Evolutionary conservation across 306 rosid genomes (phyloP), one percentile per base, ranked within the genome.

Genomic region (Oemleria cerasiformis): DNA sequence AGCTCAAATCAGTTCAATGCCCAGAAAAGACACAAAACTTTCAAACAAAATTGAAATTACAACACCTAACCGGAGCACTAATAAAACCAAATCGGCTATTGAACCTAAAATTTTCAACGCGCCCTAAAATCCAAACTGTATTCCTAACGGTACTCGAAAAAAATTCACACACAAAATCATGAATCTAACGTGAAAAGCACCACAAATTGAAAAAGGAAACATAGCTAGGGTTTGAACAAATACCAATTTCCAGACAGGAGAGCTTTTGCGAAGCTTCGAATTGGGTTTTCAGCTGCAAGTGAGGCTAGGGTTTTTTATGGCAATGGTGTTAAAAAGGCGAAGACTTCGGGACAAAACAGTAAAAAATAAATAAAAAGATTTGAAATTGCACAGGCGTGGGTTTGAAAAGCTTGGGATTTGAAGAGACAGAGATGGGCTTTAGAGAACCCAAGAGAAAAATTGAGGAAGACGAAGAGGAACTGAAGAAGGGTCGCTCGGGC

Each of bases 171-270:
- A 53, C 67, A 77, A 66, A 73, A 71, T 67, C 67, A 75, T 65
- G 59, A 85, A 82, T 86, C 90, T 71, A 85, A 80, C 67, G 16
- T 58, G 47, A 77, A 67, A 79, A 67, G 68, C 77, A 63, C 72
- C 75, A 63, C 64, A 74, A 79, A 70, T 81, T 34, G 68, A 47
- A 80, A 70, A 85, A 85, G 78, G 82, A 82, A 85, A 85, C 84
- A 53, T 65, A 83, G 67, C 86, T 93, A 88, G 93, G 96, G 96
- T 88, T 84, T 56, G 74, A 64, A 38, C n/a, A 77, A 84, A 34
- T 78, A 79, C 61, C 40, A 62, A 71, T 79, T 73, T 72, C 78
- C 66, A 61, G 75, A 71, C 72, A 49, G 36, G 61, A 23, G 61
- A 77, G 75, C 80, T 44, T 68, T 25, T 73, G 74, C 23, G 50